Evolutionary conservation across 768 basidiomycete genomes (phyloP).

Genomic region (Infundibulicybe gibba): DNA sequence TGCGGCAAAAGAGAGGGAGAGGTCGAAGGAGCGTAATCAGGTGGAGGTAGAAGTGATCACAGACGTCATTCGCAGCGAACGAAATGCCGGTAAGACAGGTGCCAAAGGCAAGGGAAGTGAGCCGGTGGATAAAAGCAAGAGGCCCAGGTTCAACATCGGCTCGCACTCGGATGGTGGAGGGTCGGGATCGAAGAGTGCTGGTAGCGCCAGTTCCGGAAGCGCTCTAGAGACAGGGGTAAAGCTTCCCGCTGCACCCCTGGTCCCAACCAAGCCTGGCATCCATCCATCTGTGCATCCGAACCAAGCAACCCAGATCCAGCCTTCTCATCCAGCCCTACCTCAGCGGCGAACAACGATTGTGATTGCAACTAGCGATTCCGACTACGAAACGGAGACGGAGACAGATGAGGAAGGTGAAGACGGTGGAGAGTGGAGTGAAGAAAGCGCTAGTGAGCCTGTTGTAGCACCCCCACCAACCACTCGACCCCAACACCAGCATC

Average conservation of each 20-base stretch:
- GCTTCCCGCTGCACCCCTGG: conserved; percentile 10
- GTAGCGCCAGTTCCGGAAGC: conserved; percentile 1
- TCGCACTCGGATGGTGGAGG: conserved; percentile 52
- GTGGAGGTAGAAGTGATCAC: too few relatives aligned
- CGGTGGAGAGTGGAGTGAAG: conserved; percentile 58
- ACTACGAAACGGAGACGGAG: conserved; percentile 45
- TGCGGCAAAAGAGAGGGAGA: conserved; percentile 4
- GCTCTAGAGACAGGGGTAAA: neutral
- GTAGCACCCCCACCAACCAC: conserved; percentile 9
- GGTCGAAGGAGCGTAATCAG: neutral
- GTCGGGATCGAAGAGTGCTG: conserved; percentile 30
- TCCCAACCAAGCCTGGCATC: conserved; percentile 5
- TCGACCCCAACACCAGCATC: conserved; percentile 11
- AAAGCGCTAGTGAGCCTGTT: conserved; percentile 42
- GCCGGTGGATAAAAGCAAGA: conserved; percentile 4
- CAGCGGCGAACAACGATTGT: conserved; percentile 38
- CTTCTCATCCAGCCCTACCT: conserved; percentile 22
- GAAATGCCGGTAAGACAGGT: too few relatives aligned
- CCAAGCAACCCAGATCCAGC: conserved; percentile 6
- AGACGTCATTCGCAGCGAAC: too few relatives aligned
- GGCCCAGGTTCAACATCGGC: conserved; percentile 52
- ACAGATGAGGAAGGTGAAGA: conserved; percentile 34
- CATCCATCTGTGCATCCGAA: neutral
- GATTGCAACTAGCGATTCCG: conserved; percentile 49
- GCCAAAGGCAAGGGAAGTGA: too few relatives aligned